phyloP scores from a whole-genome alignment of 306 rosid species.

The Styphnolobium japonicum region DNA sequence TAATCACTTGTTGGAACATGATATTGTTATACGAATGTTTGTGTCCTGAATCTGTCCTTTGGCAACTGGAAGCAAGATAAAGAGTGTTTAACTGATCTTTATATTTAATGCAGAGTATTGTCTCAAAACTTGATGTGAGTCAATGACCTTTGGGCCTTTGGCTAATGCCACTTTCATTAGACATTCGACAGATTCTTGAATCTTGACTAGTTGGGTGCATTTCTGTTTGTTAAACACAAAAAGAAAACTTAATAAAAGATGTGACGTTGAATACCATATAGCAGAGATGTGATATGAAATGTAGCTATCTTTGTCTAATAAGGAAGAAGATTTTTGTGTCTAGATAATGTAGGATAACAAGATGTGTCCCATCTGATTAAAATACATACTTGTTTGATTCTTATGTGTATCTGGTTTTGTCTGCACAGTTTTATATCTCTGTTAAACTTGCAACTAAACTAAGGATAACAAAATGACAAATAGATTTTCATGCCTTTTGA shows the following conservation, averaged over 20 bases:
- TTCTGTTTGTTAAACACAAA: not conserved
- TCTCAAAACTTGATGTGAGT: not conserved
- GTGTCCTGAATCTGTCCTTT: not conserved
- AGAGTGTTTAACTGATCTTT: not conserved
- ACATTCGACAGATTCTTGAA: not conserved
- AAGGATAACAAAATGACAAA: not conserved
- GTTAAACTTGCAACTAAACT: not conserved
- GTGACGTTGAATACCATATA: not conserved
- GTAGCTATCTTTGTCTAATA: not conserved
- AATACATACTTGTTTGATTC: not conserved
- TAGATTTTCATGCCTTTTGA: not conserved
- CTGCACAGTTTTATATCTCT: not conserved
- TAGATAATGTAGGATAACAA: not conserved
- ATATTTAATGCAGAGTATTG: not conserved
- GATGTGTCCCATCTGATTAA: not conserved
- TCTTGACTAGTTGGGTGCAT: not conserved
- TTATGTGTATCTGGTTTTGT: not conserved
- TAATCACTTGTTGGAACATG: not conserved
- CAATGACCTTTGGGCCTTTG: constrained; percentile 2
- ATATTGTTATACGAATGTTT: not conserved
- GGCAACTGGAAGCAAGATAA: not conserved
- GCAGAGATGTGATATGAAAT: not conserved
- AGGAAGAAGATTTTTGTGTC: not conserved
- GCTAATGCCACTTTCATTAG: not conserved
- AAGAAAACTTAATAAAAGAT: not conserved